phyloP scores from a whole-genome alignment of 2,329 filamentous ascomycete genomes.

The Seiridium unicorne region DNA sequence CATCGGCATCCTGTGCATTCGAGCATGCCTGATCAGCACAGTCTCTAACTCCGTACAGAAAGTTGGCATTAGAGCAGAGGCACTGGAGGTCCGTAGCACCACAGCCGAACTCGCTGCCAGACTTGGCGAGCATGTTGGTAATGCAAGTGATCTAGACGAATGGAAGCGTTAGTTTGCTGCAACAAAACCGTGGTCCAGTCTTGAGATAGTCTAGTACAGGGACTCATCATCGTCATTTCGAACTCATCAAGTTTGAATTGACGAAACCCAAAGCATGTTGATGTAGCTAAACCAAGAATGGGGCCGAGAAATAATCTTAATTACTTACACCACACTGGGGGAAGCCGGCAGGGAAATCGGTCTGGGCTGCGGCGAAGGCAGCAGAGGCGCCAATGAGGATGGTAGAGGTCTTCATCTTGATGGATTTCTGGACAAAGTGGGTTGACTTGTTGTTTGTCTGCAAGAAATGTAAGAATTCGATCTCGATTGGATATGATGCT shows the following conservation, averaged over 20 bases:
- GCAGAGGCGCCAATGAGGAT: conserved; percentile 41
- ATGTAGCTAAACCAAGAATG: background rate
- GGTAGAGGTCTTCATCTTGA: conserved; percentile 51
- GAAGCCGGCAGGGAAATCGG: conserved; percentile 34
- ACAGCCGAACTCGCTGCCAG: conserved; percentile 44
- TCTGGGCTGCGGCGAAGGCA: conserved; percentile 39
- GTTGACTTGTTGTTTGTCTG: conserved; percentile 1
- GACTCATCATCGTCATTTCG: too few relatives aligned
- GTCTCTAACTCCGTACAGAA: conserved; percentile 37
- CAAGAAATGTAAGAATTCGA: conserved; percentile 5
- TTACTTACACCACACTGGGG: conserved; percentile 50
- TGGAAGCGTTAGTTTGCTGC: background rate
- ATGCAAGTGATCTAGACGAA: conserved; percentile 44
- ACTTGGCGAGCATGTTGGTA: conserved; percentile 48
- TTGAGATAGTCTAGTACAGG: too few relatives aligned
- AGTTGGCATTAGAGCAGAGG: conserved; percentile 39
- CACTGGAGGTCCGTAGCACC: conserved; percentile 30
- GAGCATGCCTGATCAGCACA: conserved; percentile 25
- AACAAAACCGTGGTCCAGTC: too few relatives aligned
- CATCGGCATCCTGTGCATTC: conserved; percentile 12
- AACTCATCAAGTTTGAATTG: too few relatives aligned
- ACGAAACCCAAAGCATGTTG: background rate
- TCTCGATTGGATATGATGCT: conserved; percentile 4
- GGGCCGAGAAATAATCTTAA: background rate
- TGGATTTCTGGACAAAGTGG: background rate